Evolutionary conservation across 805 yeast species (phyloP), one percentile per base, ranked within the genome.

Genomic region (Candida awuae): DNA sequence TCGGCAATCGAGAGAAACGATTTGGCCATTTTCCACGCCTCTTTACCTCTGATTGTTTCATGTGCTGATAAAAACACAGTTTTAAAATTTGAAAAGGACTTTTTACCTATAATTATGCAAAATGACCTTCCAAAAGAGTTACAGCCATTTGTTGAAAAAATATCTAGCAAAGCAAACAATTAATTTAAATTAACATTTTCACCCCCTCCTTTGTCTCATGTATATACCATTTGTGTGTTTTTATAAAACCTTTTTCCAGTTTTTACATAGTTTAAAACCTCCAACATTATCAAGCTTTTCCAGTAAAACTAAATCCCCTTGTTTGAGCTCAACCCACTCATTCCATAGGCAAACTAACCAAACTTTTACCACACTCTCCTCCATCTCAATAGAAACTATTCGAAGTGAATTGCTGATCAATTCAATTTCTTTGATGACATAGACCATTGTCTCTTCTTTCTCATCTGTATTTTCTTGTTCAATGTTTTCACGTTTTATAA

Each of bases 161-260:
- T 35, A 16, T 32, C 32, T n/a, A 29, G 31, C 8, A 36, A 31
- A 20, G 36, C 39, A 22, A 22, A 22, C 25, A 8, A 22, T 22
- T 13, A 31, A 35, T 18, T 14, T 23, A 19, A 20, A 33, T 29
- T 17, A 9, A 19, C 5, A 7, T 3, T 4, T 13, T 19, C 12
- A 28, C 9, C 10, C 7, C 8, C 32, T 17, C 29, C 29, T 37
- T 29, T 38, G 35, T 34, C 35, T 19, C 6, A 23, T 20, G 10
- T 22, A 8, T 25, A 12, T 10, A 7, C 17, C 16, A 18, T 18
- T 26, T 22, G n/a, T 21, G 18, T 16, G 26, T 27, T n/a, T 20
- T 31, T 32, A 37, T 14, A 37, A 33, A 9, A 49, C 9, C 30
- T 49, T 49, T 25, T 38, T 32, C 53, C 53, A 49, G 26, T 47